Evolutionary conservation across 148 eudicot species (phyloP), one percentile per base, ranked within the genome.

Genomic region (Pharnaceum exiguum): DNA sequence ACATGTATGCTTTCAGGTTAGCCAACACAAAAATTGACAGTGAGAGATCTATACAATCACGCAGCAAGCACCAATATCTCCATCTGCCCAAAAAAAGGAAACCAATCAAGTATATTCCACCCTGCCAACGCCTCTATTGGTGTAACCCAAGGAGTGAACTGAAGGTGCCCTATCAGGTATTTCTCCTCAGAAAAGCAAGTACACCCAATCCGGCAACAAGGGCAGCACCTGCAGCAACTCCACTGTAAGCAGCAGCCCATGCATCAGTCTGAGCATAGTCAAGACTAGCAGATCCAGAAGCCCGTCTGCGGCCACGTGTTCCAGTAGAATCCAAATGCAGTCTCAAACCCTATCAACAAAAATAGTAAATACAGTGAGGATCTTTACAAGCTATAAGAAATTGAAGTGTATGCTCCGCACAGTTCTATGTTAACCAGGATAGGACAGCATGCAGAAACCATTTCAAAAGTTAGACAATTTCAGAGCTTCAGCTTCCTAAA

Each of bases 151-250:
- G n/a, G n/a, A n/a, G n/a, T n/a, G n/a, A n/a, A n/a, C n/a, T 5
- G 3, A 15, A 43, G 18, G 5, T 16, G 35, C 15, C 7, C 1
- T 7, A 60, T 78, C 62, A 82, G 51, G 74, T 73, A 32, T 70
- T 62, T 67, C 95, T 78, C 75, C 71, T 83, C 66, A 91, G 56
- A 77, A 78, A 87, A 22, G 98, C 87, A 46, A 84, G 74, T 17
- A 91, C 71, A 18, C 98, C 86, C 69, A 91, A 68, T 19, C 98
- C 98, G 29, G 98, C 90, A 48, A 83, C 81, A 26, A 91, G 68
- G 0, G 95, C 94, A 27, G 98, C 94, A 56, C 98, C 90, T n/a
- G 98, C 96, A 62, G 94, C 98, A 29, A 77, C 94, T n/a, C 86
- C 51, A 46, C 82, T 81, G 65, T 91, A 91, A 13, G 94, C 94